These are phyloP conservation scores for Auricularia auricula-judae DNA, from an alignment of 768 basidiomycete species.

Conservation along the genomic window DNA sequence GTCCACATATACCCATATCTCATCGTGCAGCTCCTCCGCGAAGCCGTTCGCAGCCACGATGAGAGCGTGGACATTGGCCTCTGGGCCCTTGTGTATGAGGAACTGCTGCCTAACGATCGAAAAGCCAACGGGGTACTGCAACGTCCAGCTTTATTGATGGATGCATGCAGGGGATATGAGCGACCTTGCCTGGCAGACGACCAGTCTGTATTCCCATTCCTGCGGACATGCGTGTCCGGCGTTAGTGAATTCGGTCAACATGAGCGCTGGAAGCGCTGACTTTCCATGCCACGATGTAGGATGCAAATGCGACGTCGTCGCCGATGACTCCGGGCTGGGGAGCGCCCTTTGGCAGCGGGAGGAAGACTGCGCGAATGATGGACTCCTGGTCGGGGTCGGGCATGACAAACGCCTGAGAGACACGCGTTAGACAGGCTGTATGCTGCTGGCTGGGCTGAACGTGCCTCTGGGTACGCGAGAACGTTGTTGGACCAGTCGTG, in stretches of 20 bases:
- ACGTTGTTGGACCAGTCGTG: constrained; percentile 35
- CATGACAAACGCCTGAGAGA: not conserved
- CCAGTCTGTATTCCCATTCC: constrained; percentile 47
- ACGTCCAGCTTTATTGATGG: constrained; percentile 3
- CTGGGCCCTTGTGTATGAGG: constrained; percentile 51
- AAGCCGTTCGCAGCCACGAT: constrained; percentile 44
- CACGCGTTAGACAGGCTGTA: not conserved
- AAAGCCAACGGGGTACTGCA: constrained; percentile 21
- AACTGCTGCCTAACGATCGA: constrained; percentile 25
- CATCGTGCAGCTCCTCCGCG: constrained; percentile 44
- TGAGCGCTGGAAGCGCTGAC: constrained; percentile 23
- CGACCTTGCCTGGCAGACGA: constrained; percentile 34
- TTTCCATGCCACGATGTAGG: constrained; percentile 47
- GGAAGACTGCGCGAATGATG: constrained; percentile 38
- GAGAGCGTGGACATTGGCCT: constrained; percentile 40
- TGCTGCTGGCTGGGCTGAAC: not conserved
- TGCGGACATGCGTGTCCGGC: constrained; percentile 13
- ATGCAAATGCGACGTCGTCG: constrained; percentile 41
- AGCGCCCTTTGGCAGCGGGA: constrained; percentile 29
- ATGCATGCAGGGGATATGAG: not conserved
- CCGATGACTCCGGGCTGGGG: constrained; percentile 40
- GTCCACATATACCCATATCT: constrained; percentile 70
- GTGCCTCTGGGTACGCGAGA: not conserved
- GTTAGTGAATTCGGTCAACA: constrained; percentile 3
- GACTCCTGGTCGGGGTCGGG: constrained; percentile 20